Evolutionary conservation across 164 flowering plant genomes (phyloP).

Genomic region (Platanus orientalis): DNA sequence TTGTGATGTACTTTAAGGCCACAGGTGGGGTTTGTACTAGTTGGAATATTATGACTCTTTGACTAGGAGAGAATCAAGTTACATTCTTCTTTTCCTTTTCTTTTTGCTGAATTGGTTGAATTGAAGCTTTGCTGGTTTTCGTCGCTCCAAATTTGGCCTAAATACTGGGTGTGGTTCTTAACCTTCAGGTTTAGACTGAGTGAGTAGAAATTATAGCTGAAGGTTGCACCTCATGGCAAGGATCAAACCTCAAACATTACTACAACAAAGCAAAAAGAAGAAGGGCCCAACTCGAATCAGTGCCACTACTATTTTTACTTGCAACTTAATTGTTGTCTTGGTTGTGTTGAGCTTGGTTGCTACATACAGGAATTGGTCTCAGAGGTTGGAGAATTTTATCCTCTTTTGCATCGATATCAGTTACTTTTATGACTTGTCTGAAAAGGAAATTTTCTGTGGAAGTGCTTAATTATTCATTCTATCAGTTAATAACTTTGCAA

Average conservation of each 20-base stretch:
- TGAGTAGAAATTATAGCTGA: neutral
- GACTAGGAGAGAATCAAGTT: neutral
- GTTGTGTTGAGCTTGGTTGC: slow-evolving; percentile 53
- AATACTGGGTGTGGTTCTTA: neutral
- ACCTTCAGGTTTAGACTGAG: slow-evolving; percentile 7
- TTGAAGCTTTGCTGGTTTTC: neutral
- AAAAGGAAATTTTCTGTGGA: no score
- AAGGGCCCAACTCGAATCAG: slow-evolving; percentile 64
- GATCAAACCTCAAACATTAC: slow-evolving; percentile 77
- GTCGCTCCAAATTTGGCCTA: neutral
- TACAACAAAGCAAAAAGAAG: slow-evolving; percentile 82
- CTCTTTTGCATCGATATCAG: neutral
- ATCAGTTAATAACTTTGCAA: neutral
- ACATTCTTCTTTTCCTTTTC: neutral
- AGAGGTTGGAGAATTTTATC: slow-evolving; percentile 36
- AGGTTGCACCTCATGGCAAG: slow-evolving; percentile 49
- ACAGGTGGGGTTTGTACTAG: neutral
- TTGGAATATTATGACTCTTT: neutral
- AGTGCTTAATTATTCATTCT: neutral
- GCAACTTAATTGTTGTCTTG: slow-evolving; percentile 44
- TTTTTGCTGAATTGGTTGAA: neutral
- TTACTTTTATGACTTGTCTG: neutral
- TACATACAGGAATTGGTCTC: slow-evolving; percentile 63
- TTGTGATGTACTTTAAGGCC: neutral
- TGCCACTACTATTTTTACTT: slow-evolving; percentile 45